phyloP scores from a whole-genome alignment of 352 stramenopile genomes.

The Discostella stelligera region DNA sequence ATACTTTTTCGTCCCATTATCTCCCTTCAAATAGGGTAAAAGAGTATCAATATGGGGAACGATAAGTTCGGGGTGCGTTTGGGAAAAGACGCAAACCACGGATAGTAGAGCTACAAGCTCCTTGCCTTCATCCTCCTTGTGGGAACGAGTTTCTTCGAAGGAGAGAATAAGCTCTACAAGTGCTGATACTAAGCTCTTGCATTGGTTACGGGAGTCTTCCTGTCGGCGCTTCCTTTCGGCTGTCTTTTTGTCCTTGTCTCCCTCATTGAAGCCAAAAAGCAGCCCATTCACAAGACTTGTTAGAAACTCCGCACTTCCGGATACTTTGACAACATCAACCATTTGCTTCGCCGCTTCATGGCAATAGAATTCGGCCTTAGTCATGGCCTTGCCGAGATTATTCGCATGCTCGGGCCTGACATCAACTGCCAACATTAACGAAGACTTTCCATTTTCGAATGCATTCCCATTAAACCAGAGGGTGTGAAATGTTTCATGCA shows the following conservation, averaged over 20 bases:
- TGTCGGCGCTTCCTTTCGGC: constrained; percentile 55
- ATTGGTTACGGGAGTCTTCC: constrained; percentile 54
- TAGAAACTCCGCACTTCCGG: constrained; percentile 63
- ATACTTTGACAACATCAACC: constrained; percentile 77
- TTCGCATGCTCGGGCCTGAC: constrained; percentile 1
- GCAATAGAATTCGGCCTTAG: constrained; percentile 53
- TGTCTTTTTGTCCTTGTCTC: constrained; percentile 68
- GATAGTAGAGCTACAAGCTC: constrained; percentile 74
- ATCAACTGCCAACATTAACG: constrained; percentile 16
- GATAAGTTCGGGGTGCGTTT: constrained; percentile 70
- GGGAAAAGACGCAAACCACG: constrained; percentile 78
- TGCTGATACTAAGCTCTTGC: constrained; percentile 63
- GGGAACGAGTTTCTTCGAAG: constrained; percentile 70
- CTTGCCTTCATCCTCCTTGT: constrained; percentile 57
- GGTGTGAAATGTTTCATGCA: constrained; percentile 82
- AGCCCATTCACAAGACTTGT: constrained; percentile 68
- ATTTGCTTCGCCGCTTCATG: constrained; percentile 71
- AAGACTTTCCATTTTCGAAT: constrained; percentile 36
- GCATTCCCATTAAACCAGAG: constrained; percentile 77
- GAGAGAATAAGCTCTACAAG: constrained; percentile 77
- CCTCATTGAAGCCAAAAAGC: constrained; percentile 62
- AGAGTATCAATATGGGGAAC: constrained; percentile 78
- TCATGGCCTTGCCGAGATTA: constrained; percentile 21
- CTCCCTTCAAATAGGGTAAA: constrained; percentile 80
- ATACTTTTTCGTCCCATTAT: constrained; percentile 67